Conservation (phyloP, 2,329 filamentous ascomycete species). For the Hypoxylon sp. region DNA sequence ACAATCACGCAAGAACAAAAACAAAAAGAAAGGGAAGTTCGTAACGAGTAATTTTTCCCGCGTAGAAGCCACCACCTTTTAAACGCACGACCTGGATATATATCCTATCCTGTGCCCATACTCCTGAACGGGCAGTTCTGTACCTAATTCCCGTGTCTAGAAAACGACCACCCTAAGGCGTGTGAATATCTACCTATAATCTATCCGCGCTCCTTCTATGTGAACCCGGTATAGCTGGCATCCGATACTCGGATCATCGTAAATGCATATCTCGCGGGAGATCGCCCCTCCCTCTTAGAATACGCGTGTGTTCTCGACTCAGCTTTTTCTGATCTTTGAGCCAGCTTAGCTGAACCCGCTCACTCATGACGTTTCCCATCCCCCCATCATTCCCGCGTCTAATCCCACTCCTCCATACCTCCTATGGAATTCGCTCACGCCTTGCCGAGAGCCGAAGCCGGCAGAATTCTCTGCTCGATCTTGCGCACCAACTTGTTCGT, state of each 20-base stretch:
- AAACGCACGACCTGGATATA: background rate
- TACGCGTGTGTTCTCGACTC: background rate
- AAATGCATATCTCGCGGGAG: background rate
- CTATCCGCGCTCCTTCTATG: slow-evolving; percentile 18
- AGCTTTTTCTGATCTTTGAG: background rate
- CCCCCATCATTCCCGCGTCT: background rate
- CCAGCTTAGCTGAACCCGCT: background rate
- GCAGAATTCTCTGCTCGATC: slow-evolving; percentile 73
- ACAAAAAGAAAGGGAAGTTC: no score
- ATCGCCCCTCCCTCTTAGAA: background rate
- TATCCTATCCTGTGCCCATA: background rate
- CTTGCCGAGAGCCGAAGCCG: slow-evolving; percentile 54
- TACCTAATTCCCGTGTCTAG: slow-evolving; percentile 7
- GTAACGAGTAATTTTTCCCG: background rate
- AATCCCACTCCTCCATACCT: no score
- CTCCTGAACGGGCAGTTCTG: background rate
- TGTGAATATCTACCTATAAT: slow-evolving; percentile 16
- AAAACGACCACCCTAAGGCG: background rate
- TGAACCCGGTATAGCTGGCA: slow-evolving; percentile 5
- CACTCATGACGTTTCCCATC: background rate
- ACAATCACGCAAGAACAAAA: slow-evolving; percentile 2
- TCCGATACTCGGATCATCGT: background rate
- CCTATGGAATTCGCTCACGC: no score
- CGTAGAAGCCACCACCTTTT: background rate
- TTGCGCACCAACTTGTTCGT: slow-evolving; percentile 92